Base-by-base conservation (phyloP, 2,329 filamentous ascomycete genomes). In the Alternaria rosae region DNA sequence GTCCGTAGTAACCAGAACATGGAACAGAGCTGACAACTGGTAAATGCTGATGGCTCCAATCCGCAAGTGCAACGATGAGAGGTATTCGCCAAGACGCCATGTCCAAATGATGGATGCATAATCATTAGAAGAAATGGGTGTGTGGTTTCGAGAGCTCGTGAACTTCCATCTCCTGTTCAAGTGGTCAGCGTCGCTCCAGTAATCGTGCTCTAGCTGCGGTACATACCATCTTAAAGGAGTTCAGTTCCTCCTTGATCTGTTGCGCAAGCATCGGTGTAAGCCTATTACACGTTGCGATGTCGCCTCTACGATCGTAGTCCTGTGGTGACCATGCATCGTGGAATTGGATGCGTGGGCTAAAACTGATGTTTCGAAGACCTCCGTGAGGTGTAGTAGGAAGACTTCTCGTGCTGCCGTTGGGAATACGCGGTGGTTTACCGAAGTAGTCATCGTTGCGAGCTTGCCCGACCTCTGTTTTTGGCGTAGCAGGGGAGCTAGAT, bases 211-310 rank as follows among this genome's bases (percentile, higher is more conserved):
- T 11, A 23, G 20, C 7, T 25, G 7, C 7, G 12, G 20, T 50
- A 35, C 89, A 65, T 84, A 95, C 93, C 95, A 99, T 99, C 81
- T 99, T 99, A 86, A 99, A 99, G 72, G 90, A 96, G 83, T 99
- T 99, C 72, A 99, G 88, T 83, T 99, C 95, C 83, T 99, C 95
- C 83, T 98, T 98, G 83, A 99, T 99, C 80, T 99, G 95, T 82
- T 99, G 95, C 47, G 95, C 95, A 66, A 99, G 87, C 87, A 97
- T 94, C 12, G 95, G 95, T 51, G 95, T 99, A 70, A 99, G 85
- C 69, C 94, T 92, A 78, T 99, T 99, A 88, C 95, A 99, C 1
- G 95, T 99, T 11, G 95, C 94, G 82, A 98, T 92, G 64, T 99
- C 95, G 57, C 95, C 95, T 56, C 95, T 89, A 65, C 95, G 92